Evolutionary conservation across 805 yeast species (phyloP), one percentile per base, ranked within the genome.

Genomic region (Candida succiphila): DNA sequence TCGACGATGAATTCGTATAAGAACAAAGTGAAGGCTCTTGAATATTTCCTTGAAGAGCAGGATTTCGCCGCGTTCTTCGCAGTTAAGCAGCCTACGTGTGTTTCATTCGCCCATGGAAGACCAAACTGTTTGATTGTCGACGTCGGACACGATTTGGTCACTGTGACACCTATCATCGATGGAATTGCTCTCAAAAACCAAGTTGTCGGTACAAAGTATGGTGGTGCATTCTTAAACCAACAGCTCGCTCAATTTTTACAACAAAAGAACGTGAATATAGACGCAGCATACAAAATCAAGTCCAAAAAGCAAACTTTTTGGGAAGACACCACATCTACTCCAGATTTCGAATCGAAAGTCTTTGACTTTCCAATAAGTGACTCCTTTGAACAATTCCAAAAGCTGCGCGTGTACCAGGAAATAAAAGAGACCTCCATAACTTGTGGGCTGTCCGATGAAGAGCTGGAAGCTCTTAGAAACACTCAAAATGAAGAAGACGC

Each of bases 71-170:
- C 94, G 0, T 73, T 84, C 37, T 88, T 79, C 51, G 53, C 84
- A 17, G 87, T 84, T 12, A 79, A 86, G 37, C 68, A 79, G 7
- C 89, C 96, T n/a, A 79, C 94, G 0, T 81, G 94, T 59, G 77
- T 82, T 2, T 76, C 95, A 2, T 88, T 88, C 58, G 87, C 89
- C 9, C 80, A 82, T 42, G 95, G 95, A 4, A 69, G 94, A 51
- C 87, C 94, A 29, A 80, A 79, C 39, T 86, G 94, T 52, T 61
- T 86, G 22, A 86, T 86, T 26, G 89, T 86, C 26, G 95, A 86
- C 53, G 58, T 84, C 26, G 95, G 95, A 5, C 92, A 83, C 49
- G 88, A 82, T 50, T 60, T 78, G 2, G 64, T 72, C 15, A 75
- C 85, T 39, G 88, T 78, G 1, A 79, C 92, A 5, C 95, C 88